A percentile compares a stretch with the other conserved stretches of the same genome.
Conservation (phyloP, 495 filamentous ascomycete species). For the Neurospora tetrasperma region DNA sequence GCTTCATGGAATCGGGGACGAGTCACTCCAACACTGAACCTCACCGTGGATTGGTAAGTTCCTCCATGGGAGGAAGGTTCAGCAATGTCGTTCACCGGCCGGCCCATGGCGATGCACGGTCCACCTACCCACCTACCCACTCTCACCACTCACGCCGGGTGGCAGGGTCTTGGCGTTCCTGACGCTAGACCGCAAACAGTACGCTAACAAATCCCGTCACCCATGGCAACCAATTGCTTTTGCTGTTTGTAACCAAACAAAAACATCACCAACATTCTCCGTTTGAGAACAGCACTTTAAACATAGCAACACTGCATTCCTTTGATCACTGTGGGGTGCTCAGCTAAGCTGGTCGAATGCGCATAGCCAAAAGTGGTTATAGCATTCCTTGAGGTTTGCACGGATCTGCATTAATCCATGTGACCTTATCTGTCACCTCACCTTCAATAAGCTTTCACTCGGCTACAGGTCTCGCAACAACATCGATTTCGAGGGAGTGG, state of each 20-base stretch:
- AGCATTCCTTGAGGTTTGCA: neutral
- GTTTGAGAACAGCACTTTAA: neutral
- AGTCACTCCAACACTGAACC: neutral
- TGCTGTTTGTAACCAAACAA: neutral
- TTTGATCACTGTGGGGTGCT: neutral
- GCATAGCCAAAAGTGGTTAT: too few species aligned
- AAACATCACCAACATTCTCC: neutral
- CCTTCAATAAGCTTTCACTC: neutral
- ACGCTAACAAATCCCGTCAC: neutral
- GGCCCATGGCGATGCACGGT: neutral
- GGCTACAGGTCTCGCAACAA: neutral
- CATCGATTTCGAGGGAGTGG: neutral
- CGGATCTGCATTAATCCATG: neutral
- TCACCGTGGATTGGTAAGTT: neutral
- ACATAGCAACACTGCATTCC: neutral
- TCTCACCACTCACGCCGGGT: neutral
- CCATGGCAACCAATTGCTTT: neutral
- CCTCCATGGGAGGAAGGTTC: neutral
- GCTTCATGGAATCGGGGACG: neutral
- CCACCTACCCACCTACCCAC: too few species aligned
- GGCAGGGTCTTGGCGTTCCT: neutral
- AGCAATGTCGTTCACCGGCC: neutral
- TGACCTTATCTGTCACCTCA: neutral
- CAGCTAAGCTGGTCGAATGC: neutral
- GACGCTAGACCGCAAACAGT: neutral